phyloP scores from a whole-genome alignment of 129 eudicot genomes.

The carrot (Daucus carota) region DNA sequence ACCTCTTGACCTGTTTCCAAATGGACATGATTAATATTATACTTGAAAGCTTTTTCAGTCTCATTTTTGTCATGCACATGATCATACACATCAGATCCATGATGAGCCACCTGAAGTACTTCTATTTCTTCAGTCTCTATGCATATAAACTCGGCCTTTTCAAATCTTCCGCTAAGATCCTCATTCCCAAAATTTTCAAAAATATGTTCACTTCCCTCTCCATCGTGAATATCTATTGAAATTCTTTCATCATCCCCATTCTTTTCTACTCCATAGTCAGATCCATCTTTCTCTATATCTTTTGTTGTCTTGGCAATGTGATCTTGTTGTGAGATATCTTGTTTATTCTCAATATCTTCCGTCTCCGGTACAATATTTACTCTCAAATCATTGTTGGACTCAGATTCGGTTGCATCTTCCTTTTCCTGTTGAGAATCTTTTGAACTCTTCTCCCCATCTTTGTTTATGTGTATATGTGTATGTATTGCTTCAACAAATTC shows the following conservation, averaged over 20 bases:
- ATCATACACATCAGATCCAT: conserved; percentile 14
- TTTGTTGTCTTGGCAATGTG: conserved; percentile 9
- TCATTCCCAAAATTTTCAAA: conserved; percentile 13
- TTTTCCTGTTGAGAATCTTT: conserved; percentile 16
- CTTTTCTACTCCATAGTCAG: conserved; percentile 10
- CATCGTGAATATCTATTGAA: conserved; percentile 14
- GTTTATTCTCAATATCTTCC: conserved; percentile 18
- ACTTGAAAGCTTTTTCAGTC: conserved; percentile 20
- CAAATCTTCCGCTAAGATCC: conserved; percentile 2
- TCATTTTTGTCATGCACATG: conserved; percentile 18
- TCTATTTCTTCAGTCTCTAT: conserved; percentile 12
- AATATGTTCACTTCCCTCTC: conserved; percentile 18
- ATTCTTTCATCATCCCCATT: conserved; percentile 7
- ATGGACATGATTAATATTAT: conserved; percentile 18
- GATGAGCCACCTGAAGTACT: conserved; percentile 18
- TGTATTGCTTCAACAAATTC: conserved; percentile 5
- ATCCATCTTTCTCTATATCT: conserved; percentile 16
- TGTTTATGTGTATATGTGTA: neutral
- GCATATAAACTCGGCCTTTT: conserved; percentile 1
- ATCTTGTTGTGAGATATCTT: conserved; percentile 34
- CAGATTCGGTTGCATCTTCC: conserved; percentile 10
- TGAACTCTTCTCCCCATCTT: conserved; percentile 22
- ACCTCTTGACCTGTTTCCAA: conserved; percentile 29
- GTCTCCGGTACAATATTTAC: conserved; percentile 6
- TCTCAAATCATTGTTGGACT: conserved; percentile 13